phyloP scores from a whole-genome alignment of 495 filamentous ascomycete species.

The Aspergillus incahuasiensis region DNA sequence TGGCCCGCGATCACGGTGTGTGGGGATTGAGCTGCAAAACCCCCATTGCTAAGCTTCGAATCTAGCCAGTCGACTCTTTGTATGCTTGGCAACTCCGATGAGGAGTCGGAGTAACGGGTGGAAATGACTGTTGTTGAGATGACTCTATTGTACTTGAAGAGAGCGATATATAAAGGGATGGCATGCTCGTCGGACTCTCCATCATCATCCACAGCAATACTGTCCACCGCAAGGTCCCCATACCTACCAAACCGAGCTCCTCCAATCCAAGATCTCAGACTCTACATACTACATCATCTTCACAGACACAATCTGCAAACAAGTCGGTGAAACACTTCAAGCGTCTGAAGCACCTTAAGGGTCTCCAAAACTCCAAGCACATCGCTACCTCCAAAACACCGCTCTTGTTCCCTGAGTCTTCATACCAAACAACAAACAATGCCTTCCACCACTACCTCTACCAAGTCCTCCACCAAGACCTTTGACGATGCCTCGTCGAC shows the following conservation, averaged over 20 bases:
- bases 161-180: constrained; percentile 8
- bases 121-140: neutral
- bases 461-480: constrained; percentile 12
- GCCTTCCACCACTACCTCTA: constrained; percentile 5
- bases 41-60: constrained; percentile 7
- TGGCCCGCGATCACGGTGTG: neutral
- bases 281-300: neutral
- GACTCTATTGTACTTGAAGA: neutral
- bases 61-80: neutral
- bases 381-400: neutral
- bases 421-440: constrained; percentile 6
- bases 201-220: neutral
- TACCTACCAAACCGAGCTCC: neutral
- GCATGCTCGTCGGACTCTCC: neutral
- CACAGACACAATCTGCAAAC: neutral
- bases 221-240: neutral
- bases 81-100: neutral
- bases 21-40: neutral
- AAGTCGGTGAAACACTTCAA: neutral
- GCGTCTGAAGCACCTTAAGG: neutral
- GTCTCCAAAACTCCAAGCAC: neutral
- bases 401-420: neutral
- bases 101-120: constrained; percentile 4
- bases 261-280: neutral
- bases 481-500: constrained; percentile 22